These are phyloP conservation scores for Neurospora sp. DNA, from an alignment of 2,329 filamentous ascomycete genomes.

Conservation along the genomic window DNA sequence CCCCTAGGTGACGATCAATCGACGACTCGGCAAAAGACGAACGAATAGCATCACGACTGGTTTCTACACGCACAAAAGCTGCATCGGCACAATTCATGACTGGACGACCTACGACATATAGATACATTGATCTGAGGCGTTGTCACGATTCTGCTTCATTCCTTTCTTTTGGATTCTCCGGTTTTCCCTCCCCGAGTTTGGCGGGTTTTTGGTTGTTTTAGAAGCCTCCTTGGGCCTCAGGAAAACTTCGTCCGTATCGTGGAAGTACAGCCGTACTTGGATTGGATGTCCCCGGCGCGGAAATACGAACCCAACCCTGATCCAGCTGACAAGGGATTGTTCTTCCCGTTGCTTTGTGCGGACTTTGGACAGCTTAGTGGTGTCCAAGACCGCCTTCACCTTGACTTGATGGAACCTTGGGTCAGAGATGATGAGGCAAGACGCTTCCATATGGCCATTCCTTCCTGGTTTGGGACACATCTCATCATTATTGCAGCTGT, in stretches of 20 bases:
- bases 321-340: not conserved
- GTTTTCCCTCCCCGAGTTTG: not conserved
- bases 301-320: not conserved
- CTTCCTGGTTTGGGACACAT: not conserved
- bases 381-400: not conserved
- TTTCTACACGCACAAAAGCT: slow-evolving; percentile 1
- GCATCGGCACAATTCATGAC: not conserved
- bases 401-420: not conserved
- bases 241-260: not conserved
- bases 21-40: slow-evolving; percentile 7
- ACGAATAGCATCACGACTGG: not conserved
- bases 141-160: not conserved
- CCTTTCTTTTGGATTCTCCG: not conserved
- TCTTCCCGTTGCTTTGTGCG: not conserved
- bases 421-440: not conserved
- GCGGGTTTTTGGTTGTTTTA: not conserved
- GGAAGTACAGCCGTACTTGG: not conserved
- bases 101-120: not conserved
- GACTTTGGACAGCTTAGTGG: not conserved
- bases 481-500: not conserved
- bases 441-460: not conserved
- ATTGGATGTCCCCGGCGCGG: not conserved
- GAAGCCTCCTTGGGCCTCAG: not conserved
- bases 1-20: slow-evolving; percentile 12
- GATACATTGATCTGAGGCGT: not conserved